phyloP scores from a whole-genome alignment of 1,284 basidiomycete species.

The Melampsora larici-populina region DNA sequence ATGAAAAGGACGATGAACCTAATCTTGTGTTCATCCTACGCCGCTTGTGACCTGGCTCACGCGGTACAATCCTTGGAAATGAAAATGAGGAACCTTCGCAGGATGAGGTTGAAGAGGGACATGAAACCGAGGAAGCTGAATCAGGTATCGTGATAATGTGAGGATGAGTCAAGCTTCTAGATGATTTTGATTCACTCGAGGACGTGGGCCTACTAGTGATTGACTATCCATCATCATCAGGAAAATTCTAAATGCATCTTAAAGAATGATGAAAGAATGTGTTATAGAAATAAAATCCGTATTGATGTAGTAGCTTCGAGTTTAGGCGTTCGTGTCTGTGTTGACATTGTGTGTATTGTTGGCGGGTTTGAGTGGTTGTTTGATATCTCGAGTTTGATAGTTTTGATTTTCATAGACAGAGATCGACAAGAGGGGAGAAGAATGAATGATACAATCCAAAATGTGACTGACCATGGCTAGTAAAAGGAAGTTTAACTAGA shows the following conservation, averaged over 20 bases:
- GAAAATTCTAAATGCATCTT: not conserved
- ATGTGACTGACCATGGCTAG: conserved; percentile 1
- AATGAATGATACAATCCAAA: not conserved
- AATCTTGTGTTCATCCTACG: not conserved
- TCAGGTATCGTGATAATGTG: not conserved
- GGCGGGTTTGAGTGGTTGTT: not conserved
- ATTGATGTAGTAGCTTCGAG: too few species aligned
- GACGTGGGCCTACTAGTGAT: not conserved
- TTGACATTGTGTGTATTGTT: not conserved
- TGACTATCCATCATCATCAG: not conserved
- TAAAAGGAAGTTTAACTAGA: too few species aligned
- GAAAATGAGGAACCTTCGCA: not conserved
- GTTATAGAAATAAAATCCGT: too few species aligned
- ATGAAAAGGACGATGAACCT: conserved; percentile 1
- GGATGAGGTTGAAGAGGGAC: not conserved
- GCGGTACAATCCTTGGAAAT: not conserved
- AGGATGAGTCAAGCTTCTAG: not conserved
- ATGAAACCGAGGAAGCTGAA: not conserved
- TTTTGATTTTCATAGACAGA: not conserved
- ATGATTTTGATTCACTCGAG: not conserved
- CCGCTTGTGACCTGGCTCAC: not conserved
- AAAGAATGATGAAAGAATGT: too few species aligned
- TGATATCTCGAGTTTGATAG: not conserved
- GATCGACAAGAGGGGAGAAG: not conserved
- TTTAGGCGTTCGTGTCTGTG: not conserved